Percentiles rank a stretch among this genome's conserved stretches.
phyloP scores from a whole-genome alignment of 1,139 yeast species.

The Suhomyces wounanorum region DNA sequence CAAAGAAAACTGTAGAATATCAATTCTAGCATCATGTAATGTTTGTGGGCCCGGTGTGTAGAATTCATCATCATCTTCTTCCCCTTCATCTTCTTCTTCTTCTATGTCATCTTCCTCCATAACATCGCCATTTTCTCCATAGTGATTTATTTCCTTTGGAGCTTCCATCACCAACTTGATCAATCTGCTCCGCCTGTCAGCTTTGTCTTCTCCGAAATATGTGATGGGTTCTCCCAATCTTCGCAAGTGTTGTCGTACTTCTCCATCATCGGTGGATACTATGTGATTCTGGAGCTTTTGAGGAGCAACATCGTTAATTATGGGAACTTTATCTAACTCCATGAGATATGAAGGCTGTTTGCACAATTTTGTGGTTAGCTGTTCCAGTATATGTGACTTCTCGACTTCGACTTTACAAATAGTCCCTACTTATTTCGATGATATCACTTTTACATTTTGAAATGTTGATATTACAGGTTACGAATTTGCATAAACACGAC shows the following conservation, averaged over 20 bases:
- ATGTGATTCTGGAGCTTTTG: neutral
- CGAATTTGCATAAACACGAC: neutral
- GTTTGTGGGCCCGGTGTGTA: conserved; percentile 75
- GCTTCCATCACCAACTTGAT: conserved; percentile 28
- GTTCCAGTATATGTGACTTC: neutral
- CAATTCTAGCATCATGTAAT: conserved; percentile 55
- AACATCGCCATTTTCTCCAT: conserved; percentile 22
- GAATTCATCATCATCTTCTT: conserved; percentile 72
- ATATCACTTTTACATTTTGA: neutral
- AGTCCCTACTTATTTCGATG: neutral
- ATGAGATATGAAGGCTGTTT: neutral
- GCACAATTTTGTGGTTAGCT: neutral
- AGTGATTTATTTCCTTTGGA: conserved; percentile 24
- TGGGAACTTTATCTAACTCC: neutral
- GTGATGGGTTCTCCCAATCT: conserved; percentile 61
- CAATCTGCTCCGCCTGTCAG: conserved; percentile 62
- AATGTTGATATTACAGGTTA: too few relatives aligned
- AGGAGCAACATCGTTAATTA: neutral
- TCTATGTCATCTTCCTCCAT: conserved; percentile 23
- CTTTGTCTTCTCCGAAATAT: conserved; percentile 59
- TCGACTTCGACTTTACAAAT: neutral
- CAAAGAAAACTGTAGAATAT: conserved; percentile 55
- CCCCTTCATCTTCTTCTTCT: conserved; percentile 36
- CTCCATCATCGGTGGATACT: conserved; percentile 66
- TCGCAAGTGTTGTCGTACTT: conserved; percentile 53